Evolutionary conservation across 2,329 filamentous ascomycete species (phyloP).

Genomic region (Didymella keratinophila): DNA sequence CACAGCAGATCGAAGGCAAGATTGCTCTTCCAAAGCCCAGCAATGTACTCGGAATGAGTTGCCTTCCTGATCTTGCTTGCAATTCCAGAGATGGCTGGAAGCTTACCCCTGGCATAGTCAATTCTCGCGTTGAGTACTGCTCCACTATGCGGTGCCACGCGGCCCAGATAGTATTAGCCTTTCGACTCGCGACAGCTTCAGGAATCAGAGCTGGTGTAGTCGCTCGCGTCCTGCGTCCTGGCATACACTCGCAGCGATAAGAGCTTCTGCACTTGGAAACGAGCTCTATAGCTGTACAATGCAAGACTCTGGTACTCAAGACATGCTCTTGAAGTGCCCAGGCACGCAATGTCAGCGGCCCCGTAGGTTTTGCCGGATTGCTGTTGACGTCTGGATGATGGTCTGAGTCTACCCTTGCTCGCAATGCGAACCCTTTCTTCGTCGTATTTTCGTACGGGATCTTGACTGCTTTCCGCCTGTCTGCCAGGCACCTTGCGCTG

Average conservation of each 20-base stretch:
- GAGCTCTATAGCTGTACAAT: constrained; percentile 46
- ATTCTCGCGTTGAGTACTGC: constrained; percentile 37
- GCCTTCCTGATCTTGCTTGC: constrained; percentile 42
- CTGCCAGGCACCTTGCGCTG: constrained; percentile 29
- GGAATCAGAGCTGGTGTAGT: constrained; percentile 46
- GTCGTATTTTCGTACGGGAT: constrained; percentile 38
- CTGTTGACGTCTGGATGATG: constrained; percentile 38
- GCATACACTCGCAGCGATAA: constrained; percentile 45
- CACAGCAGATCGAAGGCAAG: constrained; percentile 44
- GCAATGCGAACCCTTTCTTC: constrained; percentile 34
- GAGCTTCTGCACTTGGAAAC: constrained; percentile 47
- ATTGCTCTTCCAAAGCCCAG: constrained; percentile 46
- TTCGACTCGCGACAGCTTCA: constrained; percentile 40
- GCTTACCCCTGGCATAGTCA: constrained; percentile 43
- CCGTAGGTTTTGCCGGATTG: constrained; percentile 34
- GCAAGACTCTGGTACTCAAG: constrained; percentile 43
- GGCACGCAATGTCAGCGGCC: constrained; percentile 39
- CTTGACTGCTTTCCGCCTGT: constrained; percentile 39
- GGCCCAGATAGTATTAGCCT: constrained; percentile 30
- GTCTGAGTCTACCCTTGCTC: constrained; percentile 37
- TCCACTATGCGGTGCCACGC: constrained; percentile 46
- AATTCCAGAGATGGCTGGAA: constrained; percentile 47
- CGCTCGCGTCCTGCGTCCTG: constrained; percentile 35
- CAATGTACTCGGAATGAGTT: constrained; percentile 43
- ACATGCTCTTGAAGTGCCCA: constrained; percentile 48